Evolutionary conservation across 2,329 filamentous ascomycete genomes (phyloP), one percentile per base, ranked within the genome.

Genomic region (Trichoderma atrobrunneum): DNA sequence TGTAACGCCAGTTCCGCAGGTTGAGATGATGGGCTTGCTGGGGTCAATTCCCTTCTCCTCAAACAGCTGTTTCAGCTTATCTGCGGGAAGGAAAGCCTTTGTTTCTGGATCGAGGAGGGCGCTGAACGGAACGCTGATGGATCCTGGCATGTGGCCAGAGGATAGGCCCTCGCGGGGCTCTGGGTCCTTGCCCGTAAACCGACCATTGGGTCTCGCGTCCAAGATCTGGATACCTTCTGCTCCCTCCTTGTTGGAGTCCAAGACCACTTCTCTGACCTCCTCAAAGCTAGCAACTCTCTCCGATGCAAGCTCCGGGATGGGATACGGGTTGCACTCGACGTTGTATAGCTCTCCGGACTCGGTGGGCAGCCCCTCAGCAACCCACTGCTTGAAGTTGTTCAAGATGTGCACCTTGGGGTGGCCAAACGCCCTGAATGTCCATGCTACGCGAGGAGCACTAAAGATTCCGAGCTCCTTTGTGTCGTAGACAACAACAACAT

Each of bases 311-410:
- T 90, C 85, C 3, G 89, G 89, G 70, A 91, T 91, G 3, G 87
- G 89, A 73, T 92, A 92, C 1, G 86, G 84, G 74, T 87, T 88
- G 79, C 89, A 91, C 78, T 91, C 89, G 59, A 91, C 87, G 71
- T 84, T 89, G 81, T 89, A 91, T 67, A 93, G 82, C 80, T 92
- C 84, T 66, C 95, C 95, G n/a, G 90, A 90, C 83, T 97, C 94
- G 0, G 91, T 92, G 0, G 94, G 93, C 75, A 91, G 88, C 1
- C 93, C 94, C 78, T 97, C 87, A 39, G 95, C 92, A 2, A 95
- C 91, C 94, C 95, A 99, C n/a, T 93, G 83, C 81, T 91, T 93
- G 84, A 98, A 99, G 84, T 99, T 99, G 84, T 99, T 97, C 70
- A 99, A 84, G 21, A 99, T 83, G 81, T 98, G 94, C 16, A 99